Base-by-base conservation (phyloP, 169 alveolate species). In the Plasmodium vinckei region DNA sequence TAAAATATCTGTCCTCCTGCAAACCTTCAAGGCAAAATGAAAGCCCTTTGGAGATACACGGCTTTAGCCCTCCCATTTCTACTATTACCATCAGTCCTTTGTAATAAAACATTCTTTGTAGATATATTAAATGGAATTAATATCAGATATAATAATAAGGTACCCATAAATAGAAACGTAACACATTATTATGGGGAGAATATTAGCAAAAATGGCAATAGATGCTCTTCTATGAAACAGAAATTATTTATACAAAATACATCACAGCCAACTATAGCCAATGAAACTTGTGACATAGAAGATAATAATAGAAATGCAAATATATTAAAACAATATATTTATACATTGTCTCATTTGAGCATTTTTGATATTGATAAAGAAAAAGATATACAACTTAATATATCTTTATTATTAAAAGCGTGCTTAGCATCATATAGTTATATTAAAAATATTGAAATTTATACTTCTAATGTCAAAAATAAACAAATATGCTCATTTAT, bases 381-480 rank as follows among this genome's bases (percentile, higher is more conserved):
- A 47, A 75, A 63, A 75, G 72, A 67, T 51, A 75, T 44, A 7
- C 56, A 73, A 3, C 51, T 75, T 51, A 75, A 75, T 49, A 75
- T 75, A n/a, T 33, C 88, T 56, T 69, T 75, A 51, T 69, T 75
- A 23, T 47, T 75, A 75, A 75, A 75, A 67, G 88, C 88, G 9
- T 75, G 88, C 17, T 44, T 75, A 33, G 88, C 88, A 17, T 75
- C 88, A 44, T 75, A 75, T 56, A 75, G 63, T 23, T 75, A 75
- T 13, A 75, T 75, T 33, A 75, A 75, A 63, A 75, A 75, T 75
- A 69, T 75, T 3, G 88, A 75, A 56, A 75, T 75, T 19, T 75
- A 49, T 57, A 75, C 88, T 12, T 63, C 77, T 6, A 27, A 75
- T 12, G 75, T 75, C 1, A 23, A 75, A 57, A 75, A 75, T 59